Evolutionary conservation across 306 rosid species (phyloP).

Genomic region (Medicago ruthenica): DNA sequence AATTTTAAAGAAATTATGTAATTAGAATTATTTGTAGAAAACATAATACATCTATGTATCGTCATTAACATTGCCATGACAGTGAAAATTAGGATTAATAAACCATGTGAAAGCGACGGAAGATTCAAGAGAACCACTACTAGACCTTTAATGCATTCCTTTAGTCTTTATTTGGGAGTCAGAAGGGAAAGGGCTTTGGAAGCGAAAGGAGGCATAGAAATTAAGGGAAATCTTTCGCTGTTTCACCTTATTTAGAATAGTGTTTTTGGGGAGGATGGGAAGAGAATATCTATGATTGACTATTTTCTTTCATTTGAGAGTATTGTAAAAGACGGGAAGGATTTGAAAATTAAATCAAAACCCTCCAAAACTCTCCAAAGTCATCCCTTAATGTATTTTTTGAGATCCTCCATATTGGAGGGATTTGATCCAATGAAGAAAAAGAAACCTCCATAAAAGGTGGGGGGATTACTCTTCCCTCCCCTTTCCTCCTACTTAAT

Average conservation of each 20-base stretch:
- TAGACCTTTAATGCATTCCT: background rate
- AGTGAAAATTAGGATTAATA: constrained; percentile 28
- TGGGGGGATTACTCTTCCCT: background rate
- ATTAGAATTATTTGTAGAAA: constrained; percentile 3
- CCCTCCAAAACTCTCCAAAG: background rate
- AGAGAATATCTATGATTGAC: background rate
- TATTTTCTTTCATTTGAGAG: background rate
- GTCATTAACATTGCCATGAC: constrained; percentile 17
- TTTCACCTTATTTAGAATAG: background rate
- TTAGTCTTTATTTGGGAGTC: background rate
- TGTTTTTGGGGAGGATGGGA: background rate
- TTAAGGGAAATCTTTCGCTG: background rate
- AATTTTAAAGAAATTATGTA: constrained; percentile 31
- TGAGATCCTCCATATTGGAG: background rate
- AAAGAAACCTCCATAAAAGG: background rate
- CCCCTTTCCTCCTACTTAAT: background rate
- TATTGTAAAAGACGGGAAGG: background rate
- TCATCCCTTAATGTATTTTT: background rate
- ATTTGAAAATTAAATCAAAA: background rate
- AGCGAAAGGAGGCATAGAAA: background rate
- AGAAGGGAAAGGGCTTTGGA: background rate
- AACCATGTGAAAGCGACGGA: constrained; percentile 28
- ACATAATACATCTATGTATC: constrained; percentile 13
- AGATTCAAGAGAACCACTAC: constrained; percentile 19
- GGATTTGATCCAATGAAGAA: background rate